Conservation (phyloP, 345 rosid species). For the Durio zibethinus region DNA sequence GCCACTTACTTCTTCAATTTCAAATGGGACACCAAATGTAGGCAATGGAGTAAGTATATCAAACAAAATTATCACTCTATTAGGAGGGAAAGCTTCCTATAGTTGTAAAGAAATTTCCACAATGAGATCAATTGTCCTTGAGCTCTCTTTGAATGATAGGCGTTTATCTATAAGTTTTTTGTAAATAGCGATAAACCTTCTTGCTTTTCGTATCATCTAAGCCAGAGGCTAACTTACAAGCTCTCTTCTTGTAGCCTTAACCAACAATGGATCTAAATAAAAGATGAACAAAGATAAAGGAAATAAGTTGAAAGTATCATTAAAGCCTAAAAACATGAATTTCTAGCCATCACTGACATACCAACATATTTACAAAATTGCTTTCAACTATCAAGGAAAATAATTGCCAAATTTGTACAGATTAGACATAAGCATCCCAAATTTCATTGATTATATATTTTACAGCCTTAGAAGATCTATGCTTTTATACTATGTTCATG, state of each 20-base stretch:
- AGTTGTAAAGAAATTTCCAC: conserved; percentile 96
- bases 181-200: conserved; percentile 95
- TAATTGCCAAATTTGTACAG: not conserved
- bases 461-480: no score
- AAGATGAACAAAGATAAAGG: conserved; percentile 13
- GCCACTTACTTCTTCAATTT: conserved; percentile 85
- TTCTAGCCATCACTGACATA: not conserved
- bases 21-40: conserved; percentile 90
- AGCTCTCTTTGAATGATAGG: conserved; percentile 90
- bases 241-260: conserved; percentile 86
- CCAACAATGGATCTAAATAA: conserved; percentile 66
- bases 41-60: conserved; percentile 94
- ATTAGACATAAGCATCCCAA: no score
- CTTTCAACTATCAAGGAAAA: not conserved
- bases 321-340: not conserved
- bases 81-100: conserved; percentile 91
- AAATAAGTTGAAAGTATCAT: not conserved
- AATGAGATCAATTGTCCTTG: conserved; percentile 90
- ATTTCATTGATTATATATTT: no score
- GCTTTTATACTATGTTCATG: no score
- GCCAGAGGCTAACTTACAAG: conserved; percentile 82
- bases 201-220: conserved; percentile 99
- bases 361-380: conserved; percentile 22
- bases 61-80: conserved; percentile 90
- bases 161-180: conserved; percentile 88